Evolutionary conservation across 345 rosid genomes (phyloP).

Genomic region (Camelina sativa): DNA sequence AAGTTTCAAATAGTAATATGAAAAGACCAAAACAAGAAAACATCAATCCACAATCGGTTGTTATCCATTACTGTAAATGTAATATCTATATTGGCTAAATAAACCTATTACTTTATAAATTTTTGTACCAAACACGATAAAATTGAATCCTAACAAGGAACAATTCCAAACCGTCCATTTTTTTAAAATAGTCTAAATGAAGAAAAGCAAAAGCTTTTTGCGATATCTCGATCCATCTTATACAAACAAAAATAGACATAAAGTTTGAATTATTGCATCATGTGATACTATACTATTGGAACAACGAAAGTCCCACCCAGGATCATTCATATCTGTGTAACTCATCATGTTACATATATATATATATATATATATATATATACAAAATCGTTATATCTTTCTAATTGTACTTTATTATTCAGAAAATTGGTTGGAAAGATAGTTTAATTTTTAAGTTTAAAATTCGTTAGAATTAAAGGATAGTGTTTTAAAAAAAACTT

Average conservation of each 20-base stretch:
- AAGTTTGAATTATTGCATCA: conserved; percentile 29
- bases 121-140: conserved; percentile 30
- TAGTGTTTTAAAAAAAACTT: too few species aligned
- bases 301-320: background rate
- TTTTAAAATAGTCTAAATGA: conserved; percentile 11
- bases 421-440: too few species aligned
- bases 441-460: too few species aligned
- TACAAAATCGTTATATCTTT: too few species aligned
- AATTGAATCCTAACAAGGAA: conserved; percentile 36
- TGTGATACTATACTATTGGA: conserved; percentile 20
- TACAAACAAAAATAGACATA: conserved; percentile 18
- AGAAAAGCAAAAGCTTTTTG: conserved; percentile 31
- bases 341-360: background rate
- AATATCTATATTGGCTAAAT: background rate
- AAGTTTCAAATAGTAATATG: too few species aligned
- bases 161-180: conserved; percentile 40
- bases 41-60: conserved; percentile 12
- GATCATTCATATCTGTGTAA: background rate
- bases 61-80: conserved; percentile 2
- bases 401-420: too few species aligned
- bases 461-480: too few species aligned
- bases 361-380: too few species aligned
- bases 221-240: conserved; percentile 1
- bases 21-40: too few species aligned
- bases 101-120: background rate